A percentile compares a stretch with the other conserved stretches of the same genome.
Evolutionary conservation across 352 stramenopile genomes (phyloP).

Genomic region (Globisporangium cederbergense): DNA sequence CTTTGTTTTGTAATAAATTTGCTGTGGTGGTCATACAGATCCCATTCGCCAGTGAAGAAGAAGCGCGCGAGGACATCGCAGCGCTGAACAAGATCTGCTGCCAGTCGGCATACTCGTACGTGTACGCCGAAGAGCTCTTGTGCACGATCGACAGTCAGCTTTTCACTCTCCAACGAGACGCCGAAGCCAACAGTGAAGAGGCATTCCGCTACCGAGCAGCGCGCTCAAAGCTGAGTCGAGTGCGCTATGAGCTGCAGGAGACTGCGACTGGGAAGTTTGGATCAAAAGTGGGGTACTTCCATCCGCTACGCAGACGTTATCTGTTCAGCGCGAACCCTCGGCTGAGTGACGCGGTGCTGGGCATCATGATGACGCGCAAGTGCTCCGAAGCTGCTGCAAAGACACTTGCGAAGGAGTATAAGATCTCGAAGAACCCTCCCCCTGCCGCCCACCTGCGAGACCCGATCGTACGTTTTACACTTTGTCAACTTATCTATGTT

Average conservation of each 20-base stretch:
- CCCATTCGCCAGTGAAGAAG: conserved; percentile 76
- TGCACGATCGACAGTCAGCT: conserved; percentile 72
- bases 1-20: too few relatives aligned
- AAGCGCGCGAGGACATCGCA: conserved; percentile 63
- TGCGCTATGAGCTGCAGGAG: conserved; percentile 76
- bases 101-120: conserved; percentile 80
- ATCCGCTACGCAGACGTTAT: conserved; percentile 68
- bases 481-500: neutral
- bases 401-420: conserved; percentile 69
- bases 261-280: conserved; percentile 61
- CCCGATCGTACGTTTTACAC: conserved; percentile 43
- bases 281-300: conserved; percentile 64
- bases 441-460: conserved; percentile 71
- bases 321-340: conserved; percentile 51
- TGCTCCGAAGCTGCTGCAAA: conserved; percentile 61
- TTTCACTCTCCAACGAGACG: conserved; percentile 45
- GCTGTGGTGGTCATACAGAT: conserved; percentile 35
- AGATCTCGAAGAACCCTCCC: conserved; percentile 35
- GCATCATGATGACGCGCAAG: conserved; percentile 72
- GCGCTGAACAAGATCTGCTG: conserved; percentile 83
- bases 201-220: conserved; percentile 46
- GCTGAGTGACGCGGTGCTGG: conserved; percentile 70
- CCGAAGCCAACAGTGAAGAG: conserved; percentile 23
- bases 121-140: conserved; percentile 77
- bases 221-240: conserved; percentile 66